Base-by-base conservation (phyloP, 805 yeast genomes). In the Nakazawaea ambrosiae region DNA sequence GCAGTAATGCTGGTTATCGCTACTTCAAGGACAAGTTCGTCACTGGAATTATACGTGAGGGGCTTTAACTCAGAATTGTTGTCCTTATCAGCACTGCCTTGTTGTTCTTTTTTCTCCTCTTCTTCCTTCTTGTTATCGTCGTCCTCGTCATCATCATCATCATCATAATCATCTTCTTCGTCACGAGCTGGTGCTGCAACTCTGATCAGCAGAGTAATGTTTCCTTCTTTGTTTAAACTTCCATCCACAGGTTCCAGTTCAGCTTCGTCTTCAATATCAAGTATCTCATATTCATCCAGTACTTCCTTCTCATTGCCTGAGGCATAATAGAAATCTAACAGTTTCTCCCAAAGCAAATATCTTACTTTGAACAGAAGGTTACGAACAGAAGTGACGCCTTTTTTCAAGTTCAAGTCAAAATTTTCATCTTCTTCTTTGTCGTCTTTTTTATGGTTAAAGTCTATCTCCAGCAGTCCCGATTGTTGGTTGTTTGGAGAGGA, bases 321-420 rank as follows among this genome's bases (percentile, higher is more conserved):
- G 14, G 31, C 30, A 18, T 14, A 34, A 48, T 47, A 23, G 58
- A 51, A 60, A 49, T 76, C 81, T 8, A 77, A 66, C 16, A 81
- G 88, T 51, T 73, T 77, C 48, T 82, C 89, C 75, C 85, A 83
- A 18, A 83, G 59, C 10, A 81, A 66, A 46, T 80, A 81, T 45
- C 90, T 63, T 17, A 81, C 58, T 44, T 75, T 81, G 33, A 81
- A 60, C 5, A 87, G 80, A 29, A 82, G 44, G 55, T 77, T 60
- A 53, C 81, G 65, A 1, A 73, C 60, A 7, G 74, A 65, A 11
- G 62, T 65, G 8, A 56, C 45, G 1, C 77, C 77, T 22, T 61
- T 71, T 53, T 58, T 70, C 41, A 65, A 58, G 42, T 61, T 74
- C 45, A 65, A 50, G 33, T 60, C 65, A 2, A 61, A 56, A 16